Base-by-base conservation (phyloP, 2,329 filamentous ascomycete species). In the Myriosclerotinia duriaeana region DNA sequence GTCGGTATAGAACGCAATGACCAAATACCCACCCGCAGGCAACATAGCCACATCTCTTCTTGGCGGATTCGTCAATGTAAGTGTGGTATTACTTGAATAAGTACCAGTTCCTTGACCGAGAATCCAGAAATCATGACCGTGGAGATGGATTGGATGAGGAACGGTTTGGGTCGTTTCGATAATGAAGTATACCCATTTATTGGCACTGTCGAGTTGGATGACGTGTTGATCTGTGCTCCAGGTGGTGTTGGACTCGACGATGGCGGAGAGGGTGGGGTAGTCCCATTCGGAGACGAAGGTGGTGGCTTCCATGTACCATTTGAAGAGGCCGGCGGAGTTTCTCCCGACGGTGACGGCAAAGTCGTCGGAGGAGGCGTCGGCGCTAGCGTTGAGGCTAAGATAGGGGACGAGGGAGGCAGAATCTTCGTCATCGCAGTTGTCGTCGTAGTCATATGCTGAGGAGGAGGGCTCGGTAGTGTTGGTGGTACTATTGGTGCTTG, bases 21-120 rank as follows among this genome's bases (percentile, higher is more conserved):
- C 70, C 20, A 71, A 44, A 26, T 69, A 72, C 2, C 70, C 71
- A n/a, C 42, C 50, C 2, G 61, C 68, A n/a, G 71, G 70, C 34
- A 85, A 74, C 71, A 83, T 78, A 9, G 81, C 80, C 1, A 81
- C 80, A 71, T 85, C 82, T 30, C 83, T 78, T 7, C 83, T 79
- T 34, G 80, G 78, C 0, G 83, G 81, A 70, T 84, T 83, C 73
- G 5, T 71, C 64, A 50, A 74, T 1, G 36, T 60, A 15, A 69
- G 20, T 71, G 66, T 36, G 72, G 71, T 71, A 53, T 78, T 72
- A 3, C 46, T 73, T 59, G 20, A 72, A 20, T 63, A 69, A 15
- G 71, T 83, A 68, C 1, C 82, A 82, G 1, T 74, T 64, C 0
- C 84, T 82, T 65, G 83, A 72, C 22, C 76, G 2, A 82, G 66